Evolutionary conservation across 306 rosid genomes (phyloP).

Genomic region (Begonia peltatifolia): DNA sequence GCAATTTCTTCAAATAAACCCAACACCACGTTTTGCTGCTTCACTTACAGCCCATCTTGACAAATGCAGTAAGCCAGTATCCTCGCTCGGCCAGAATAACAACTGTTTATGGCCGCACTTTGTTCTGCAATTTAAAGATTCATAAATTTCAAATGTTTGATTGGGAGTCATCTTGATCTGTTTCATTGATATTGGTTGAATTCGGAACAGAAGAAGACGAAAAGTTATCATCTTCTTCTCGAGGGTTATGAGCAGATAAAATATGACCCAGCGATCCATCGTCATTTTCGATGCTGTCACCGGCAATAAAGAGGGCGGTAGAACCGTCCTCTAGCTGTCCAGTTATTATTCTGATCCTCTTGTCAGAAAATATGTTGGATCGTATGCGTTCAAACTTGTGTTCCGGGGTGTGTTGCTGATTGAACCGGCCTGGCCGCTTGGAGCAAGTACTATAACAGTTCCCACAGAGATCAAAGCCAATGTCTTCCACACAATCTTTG

Average conservation of each 20-base stretch:
- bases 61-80: too few relatives aligned
- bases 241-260: background rate
- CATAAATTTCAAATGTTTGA: constrained; percentile 11
- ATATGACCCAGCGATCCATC: constrained; percentile 11
- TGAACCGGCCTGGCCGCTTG: constrained; percentile 87
- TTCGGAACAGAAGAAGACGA: background rate
- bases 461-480: constrained; percentile 77
- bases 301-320: constrained; percentile 8
- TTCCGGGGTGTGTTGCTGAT: constrained; percentile 81
- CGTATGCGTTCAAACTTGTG: constrained; percentile 34
- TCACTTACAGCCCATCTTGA: too few relatives aligned
- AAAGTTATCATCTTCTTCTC: constrained; percentile 12
- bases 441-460: constrained; percentile 43
- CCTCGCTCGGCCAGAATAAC: too few relatives aligned
- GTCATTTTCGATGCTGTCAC: constrained; percentile 19
- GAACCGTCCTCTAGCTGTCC: constrained; percentile 21
- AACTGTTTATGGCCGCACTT: too few relatives aligned
- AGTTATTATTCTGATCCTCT: constrained; percentile 16
- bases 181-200: constrained; percentile 3
- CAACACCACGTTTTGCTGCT: too few relatives aligned
- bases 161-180: constrained; percentile 20
- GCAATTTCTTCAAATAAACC: too few relatives aligned
- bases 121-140: background rate
- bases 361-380: background rate
- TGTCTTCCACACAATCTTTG: constrained; percentile 41